phyloP scores from a whole-genome alignment of 208 protist species.

The Strigomonas oncopelti region DNA sequence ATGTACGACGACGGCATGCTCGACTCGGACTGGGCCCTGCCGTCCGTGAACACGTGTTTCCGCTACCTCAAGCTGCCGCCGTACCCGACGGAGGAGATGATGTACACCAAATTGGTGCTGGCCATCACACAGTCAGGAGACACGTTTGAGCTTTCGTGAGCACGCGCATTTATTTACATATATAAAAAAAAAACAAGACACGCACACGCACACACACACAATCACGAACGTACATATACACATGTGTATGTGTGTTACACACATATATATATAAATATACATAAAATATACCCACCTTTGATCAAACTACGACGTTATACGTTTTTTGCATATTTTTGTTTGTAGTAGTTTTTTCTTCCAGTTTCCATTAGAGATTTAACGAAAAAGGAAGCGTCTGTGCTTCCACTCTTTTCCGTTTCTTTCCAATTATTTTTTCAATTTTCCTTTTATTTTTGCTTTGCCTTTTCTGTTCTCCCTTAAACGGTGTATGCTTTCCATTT shows the following conservation, averaged over 20 bases:
- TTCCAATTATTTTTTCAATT: neutral
- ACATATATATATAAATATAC: neutral
- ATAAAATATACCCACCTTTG: slow-evolving; percentile 3
- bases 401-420: neutral
- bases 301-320: neutral
- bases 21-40: slow-evolving; percentile 67
- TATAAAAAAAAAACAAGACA: neutral
- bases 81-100: slow-evolving; percentile 79
- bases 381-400: neutral
- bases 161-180: neutral
- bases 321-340: slow-evolving; percentile 11
- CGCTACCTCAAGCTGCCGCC: slow-evolving; percentile 87
- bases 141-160: slow-evolving; percentile 81
- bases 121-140: slow-evolving; percentile 79
- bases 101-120: slow-evolving; percentile 79
- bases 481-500: too few species aligned
- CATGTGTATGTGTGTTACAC: neutral
- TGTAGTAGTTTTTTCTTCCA: neutral
- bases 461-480: neutral
- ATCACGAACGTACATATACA: neutral
- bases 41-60: slow-evolving; percentile 91
- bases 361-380: neutral
- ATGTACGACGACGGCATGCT: neutral
- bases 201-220: neutral
- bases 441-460: slow-evolving; percentile 10